phyloP scores from a whole-genome alignment of 768 basidiomycete species.

The Psilocybe subaeruginosa region DNA sequence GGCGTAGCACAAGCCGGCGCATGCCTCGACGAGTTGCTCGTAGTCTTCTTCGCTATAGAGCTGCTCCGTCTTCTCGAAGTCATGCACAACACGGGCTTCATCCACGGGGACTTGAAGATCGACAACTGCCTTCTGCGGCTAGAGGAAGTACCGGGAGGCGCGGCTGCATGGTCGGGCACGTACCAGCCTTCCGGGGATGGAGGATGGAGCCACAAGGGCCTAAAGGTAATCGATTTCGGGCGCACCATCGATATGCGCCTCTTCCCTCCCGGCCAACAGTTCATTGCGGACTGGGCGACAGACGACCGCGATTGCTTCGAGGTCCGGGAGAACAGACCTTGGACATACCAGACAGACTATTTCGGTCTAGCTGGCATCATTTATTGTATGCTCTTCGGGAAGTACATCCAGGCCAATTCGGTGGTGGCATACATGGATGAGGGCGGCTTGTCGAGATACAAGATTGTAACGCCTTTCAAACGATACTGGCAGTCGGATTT shows the following conservation, averaged over 20 bases:
- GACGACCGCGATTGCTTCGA: conserved; percentile 94
- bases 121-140: conserved; percentile 97
- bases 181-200: conserved; percentile 80
- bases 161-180: conserved; percentile 68
- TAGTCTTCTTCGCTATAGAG: conserved; percentile 94
- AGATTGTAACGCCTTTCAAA: conserved; percentile 79
- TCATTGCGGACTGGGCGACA: conserved; percentile 84
- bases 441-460: conserved; percentile 48
- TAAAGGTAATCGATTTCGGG: conserved; percentile 98
- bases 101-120: conserved; percentile 98
- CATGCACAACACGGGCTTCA: conserved; percentile 82
- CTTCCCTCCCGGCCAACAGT: conserved; percentile 81
- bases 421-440: conserved; percentile 39
- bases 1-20: conserved; percentile 82
- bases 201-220: conserved; percentile 88
- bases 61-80: conserved; percentile 81
- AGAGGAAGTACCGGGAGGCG: conserved; percentile 76
- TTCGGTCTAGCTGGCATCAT: conserved; percentile 93
- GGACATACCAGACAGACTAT: conserved; percentile 97
- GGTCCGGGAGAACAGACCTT: conserved; percentile 79
- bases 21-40: conserved; percentile 89
- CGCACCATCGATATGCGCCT: conserved; percentile 85
- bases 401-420: conserved; percentile 83
- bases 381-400: conserved; percentile 96
- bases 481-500: conserved; percentile 94